Evolutionary conservation across 2,329 filamentous ascomycete genomes (phyloP), one percentile per base, ranked within the genome.

Genomic region (Xylariaceae sp.): DNA sequence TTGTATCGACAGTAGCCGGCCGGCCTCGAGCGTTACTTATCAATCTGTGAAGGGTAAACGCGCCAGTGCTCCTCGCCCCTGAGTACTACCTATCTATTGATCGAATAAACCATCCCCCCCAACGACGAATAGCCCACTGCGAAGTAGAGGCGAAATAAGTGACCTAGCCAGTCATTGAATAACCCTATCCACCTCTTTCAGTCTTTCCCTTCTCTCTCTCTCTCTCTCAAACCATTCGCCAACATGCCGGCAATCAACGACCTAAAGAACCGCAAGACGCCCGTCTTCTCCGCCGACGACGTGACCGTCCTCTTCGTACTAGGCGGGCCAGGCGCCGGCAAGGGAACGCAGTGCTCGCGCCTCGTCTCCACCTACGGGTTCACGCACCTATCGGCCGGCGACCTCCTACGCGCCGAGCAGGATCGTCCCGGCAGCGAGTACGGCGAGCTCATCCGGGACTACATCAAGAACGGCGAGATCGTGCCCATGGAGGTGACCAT

Each of bases 401-500:
- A 99, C 75, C 83, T 99, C 41, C 84, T 99, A 62, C 91, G 95
- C 60, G 93, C 92, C 62, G 95, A 99, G 79, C 95, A 98, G 78
- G 83, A 94, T 71, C 90, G 94, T 4, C 83, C 86, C 0, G 93
- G 91, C 56, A 92, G 87, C 64, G 82, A 97, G 76, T 98, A 96
- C 74, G 95, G 95, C 73, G 86, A 92, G 65, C 83, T 98, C 78
- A 99, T 99, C 83, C 89, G 89, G 74, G 84, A 89, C 67, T 93
- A 95, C 79, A 99, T 99, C 82, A 91, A 89, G 72, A 89, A 99
- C 73, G 95, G 95, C 58, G 87, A 87, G 67, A 99, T 99, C 75
- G 95, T 99, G 63, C 95, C 95, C n/a, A 96, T 96, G 91, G 94
- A 98, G 76, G 92, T 98, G 47, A 99, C 95, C 4, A 89, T 99